A percentile compares a stretch with the other conserved stretches of the same genome.
These are phyloP conservation scores for Epicoccum nigrum DNA, from an alignment of 2,329 filamentous ascomycete genomes.

Conservation along the genomic window DNA sequence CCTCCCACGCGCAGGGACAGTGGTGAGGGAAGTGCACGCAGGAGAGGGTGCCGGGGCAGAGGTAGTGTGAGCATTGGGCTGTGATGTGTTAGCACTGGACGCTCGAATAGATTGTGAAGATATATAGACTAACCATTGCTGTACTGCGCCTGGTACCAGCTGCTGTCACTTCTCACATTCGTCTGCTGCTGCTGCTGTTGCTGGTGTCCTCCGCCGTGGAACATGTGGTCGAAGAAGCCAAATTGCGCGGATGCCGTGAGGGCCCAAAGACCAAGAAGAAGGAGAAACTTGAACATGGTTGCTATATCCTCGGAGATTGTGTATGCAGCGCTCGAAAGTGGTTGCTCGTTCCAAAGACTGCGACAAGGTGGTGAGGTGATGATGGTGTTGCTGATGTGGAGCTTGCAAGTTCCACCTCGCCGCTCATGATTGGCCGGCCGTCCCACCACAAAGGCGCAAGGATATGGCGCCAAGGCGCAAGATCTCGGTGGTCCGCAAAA, in stretches of 20 bases:
- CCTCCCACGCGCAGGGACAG: slow-evolving; percentile 84
- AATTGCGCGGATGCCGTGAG: slow-evolving; percentile 78
- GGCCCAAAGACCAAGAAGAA: slow-evolving; percentile 59
- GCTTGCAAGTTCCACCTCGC: slow-evolving; percentile 5
- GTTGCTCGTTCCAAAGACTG: background rate
- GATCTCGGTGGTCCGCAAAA: slow-evolving; percentile 34
- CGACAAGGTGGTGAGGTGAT: slow-evolving; percentile 1
- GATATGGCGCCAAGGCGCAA: background rate
- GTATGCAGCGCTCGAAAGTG: background rate
- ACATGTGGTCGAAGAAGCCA: slow-evolving; percentile 98
- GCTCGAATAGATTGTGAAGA: background rate
- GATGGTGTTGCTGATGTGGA: slow-evolving; percentile 28
- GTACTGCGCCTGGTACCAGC: slow-evolving; percentile 76
- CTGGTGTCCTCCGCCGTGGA: slow-evolving; percentile 68
- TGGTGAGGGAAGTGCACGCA: slow-evolving; percentile 98
- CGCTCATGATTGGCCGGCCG: background rate
- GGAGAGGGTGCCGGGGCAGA: slow-evolving; percentile 91
- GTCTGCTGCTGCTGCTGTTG: slow-evolving; percentile 67
- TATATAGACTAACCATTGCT: slow-evolving; percentile 61
- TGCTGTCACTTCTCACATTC: slow-evolving; percentile 84
- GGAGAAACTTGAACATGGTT: slow-evolving; percentile 29
- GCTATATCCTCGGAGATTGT: background rate
- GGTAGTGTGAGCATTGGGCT: slow-evolving; percentile 91
- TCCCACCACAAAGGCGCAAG: background rate
- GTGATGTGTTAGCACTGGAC: slow-evolving; percentile 8